These are phyloP conservation scores for Wickerhamomyces alni DNA, from an alignment of 805 yeast genomes.

Conservation along the genomic window DNA sequence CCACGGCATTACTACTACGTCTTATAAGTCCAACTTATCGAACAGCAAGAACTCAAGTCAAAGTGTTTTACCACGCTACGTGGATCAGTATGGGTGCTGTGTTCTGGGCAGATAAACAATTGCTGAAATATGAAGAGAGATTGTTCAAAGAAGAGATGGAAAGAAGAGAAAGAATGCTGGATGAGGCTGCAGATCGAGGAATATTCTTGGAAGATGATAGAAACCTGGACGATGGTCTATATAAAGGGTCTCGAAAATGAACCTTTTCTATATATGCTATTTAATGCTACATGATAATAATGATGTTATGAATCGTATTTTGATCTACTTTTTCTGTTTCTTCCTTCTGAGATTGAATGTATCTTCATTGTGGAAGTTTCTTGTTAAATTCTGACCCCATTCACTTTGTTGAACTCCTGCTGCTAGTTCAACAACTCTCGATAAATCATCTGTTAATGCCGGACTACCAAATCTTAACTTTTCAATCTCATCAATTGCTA, in stretches of 20 bases:
- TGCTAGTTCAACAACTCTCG: constrained; percentile 15
- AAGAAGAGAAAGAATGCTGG: constrained; percentile 31
- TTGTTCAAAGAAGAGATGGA: constrained; percentile 26
- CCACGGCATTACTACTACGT: constrained; percentile 27
- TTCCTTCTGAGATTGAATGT: constrained; percentile 11
- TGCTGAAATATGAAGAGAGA: constrained; percentile 29
- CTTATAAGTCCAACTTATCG: constrained; percentile 30
- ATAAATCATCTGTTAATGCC: constrained; percentile 11
- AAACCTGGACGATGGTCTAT: constrained; percentile 8
- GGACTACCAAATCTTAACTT: constrained; percentile 15
- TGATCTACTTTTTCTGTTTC: background rate
- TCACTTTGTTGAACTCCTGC: constrained; percentile 19
- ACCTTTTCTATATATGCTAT: background rate
- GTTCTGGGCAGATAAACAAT: constrained; percentile 36
- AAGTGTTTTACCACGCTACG: constrained; percentile 34
- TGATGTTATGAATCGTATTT: too few species aligned
- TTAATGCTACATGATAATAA: background rate
- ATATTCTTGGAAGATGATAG: constrained; percentile 32
- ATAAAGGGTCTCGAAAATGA: background rate
- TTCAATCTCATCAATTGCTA: constrained; percentile 12
- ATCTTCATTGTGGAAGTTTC: constrained; percentile 11
- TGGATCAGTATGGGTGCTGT: constrained; percentile 38
- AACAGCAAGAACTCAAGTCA: constrained; percentile 33
- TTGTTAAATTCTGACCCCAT: constrained; percentile 16
- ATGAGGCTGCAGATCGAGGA: constrained; percentile 41